Conservation (phyloP, 2,329 filamentous ascomycete genomes). For the Didymella pinodella region DNA sequence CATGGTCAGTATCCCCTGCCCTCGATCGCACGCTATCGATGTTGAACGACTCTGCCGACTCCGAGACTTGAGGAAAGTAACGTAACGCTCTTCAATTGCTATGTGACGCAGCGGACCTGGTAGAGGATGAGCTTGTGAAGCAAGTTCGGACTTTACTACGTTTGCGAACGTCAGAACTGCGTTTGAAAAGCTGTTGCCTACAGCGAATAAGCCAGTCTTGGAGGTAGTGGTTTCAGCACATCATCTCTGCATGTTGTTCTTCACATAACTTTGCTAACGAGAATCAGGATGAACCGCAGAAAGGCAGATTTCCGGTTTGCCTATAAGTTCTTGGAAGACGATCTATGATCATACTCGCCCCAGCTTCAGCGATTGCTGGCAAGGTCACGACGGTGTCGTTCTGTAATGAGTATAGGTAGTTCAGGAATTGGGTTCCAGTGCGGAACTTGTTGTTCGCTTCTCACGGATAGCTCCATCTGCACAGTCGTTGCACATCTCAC, state of each 20-base stretch:
- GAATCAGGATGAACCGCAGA: conserved; percentile 92
- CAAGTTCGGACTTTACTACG: neutral
- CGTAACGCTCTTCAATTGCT: neutral
- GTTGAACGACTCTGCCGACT: neutral
- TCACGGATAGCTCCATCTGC: conserved; percentile 11
- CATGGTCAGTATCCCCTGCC: conserved; percentile 70
- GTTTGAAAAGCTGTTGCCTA: neutral
- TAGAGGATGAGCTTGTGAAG: neutral
- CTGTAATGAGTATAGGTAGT: conserved; percentile 49
- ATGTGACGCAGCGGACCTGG: neutral
- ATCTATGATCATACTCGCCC: conserved; percentile 63
- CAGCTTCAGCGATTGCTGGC: conserved; percentile 8
- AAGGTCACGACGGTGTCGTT: conserved; percentile 28
- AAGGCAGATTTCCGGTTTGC: conserved; percentile 99
- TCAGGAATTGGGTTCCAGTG: conserved; percentile 32
- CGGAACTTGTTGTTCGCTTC: conserved; percentile 34
- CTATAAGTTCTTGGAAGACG: conserved; percentile 97
- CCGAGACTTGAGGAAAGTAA: conserved; percentile 1
- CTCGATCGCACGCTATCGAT: neutral
- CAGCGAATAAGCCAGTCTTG: neutral
- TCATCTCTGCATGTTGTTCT: neutral
- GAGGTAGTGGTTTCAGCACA: neutral
- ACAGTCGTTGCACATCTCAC: conserved; percentile 9
- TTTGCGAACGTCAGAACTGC: neutral
- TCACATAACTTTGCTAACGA: conserved; percentile 31